phyloP scores from a whole-genome alignment of 495 filamentous ascomycete genomes.

The Aspergillus conjunctus region DNA sequence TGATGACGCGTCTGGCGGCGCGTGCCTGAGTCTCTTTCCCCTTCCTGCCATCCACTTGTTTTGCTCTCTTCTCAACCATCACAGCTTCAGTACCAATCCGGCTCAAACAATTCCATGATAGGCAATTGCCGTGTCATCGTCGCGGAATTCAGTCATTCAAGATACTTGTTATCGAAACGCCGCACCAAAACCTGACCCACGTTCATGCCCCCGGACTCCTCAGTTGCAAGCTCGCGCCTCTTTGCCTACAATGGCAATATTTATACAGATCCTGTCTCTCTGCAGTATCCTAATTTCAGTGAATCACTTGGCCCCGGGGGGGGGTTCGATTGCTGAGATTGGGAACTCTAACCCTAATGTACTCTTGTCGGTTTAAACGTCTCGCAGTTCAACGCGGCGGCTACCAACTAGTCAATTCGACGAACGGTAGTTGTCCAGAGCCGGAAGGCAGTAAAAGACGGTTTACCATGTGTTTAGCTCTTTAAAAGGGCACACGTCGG shows the following conservation, averaged over 20 bases:
- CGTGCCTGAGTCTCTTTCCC: slow-evolving; percentile 3
- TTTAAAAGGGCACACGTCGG: slow-evolving; percentile 46
- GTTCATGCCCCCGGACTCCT: slow-evolving; percentile 23
- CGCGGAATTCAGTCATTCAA: slow-evolving; percentile 11
- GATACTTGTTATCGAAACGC: slow-evolving; percentile 18
- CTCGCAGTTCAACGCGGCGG: slow-evolving; percentile 46
- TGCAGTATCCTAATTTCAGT: slow-evolving; percentile 30
- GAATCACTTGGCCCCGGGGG: slow-evolving; percentile 22
- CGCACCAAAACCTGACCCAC: slow-evolving; percentile 25
- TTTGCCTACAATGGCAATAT: slow-evolving; percentile 36
- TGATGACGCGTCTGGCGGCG: slow-evolving; percentile 28
- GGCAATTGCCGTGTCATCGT: slow-evolving; percentile 9
- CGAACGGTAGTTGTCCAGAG: slow-evolving; percentile 48
- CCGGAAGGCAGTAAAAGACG: slow-evolving; percentile 41
- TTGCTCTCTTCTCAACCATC: slow-evolving; percentile 23
- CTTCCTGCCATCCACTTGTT: background rate
- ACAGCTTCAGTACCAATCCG: slow-evolving; percentile 27
- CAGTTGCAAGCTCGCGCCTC: slow-evolving; percentile 28
- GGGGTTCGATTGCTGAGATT: slow-evolving; percentile 23
- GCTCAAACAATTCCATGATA: slow-evolving; percentile 27
- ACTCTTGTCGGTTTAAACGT: slow-evolving; percentile 38
- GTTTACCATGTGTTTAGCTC: slow-evolving; percentile 46
- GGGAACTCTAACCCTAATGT: slow-evolving; percentile 48
- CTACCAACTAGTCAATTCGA: slow-evolving; percentile 36
- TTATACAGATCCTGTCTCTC: slow-evolving; percentile 38